Evolutionary conservation across 2,329 filamentous ascomycete genomes (phyloP).

Genomic region (Emydomyces testavorans): DNA sequence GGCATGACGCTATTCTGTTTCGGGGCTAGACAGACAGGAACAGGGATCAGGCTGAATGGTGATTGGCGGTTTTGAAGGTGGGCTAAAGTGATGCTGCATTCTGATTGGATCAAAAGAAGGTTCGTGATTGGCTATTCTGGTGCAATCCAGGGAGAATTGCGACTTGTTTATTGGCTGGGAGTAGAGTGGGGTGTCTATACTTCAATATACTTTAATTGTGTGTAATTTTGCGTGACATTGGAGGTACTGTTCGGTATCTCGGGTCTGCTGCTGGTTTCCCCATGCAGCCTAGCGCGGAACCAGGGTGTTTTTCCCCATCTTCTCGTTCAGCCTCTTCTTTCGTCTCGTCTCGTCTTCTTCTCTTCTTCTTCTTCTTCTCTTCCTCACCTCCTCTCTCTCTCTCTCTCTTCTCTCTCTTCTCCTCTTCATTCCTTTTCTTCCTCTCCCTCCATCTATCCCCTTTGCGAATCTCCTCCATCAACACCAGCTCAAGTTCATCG

Average conservation of each 20-base stretch:
- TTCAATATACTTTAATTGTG: background rate
- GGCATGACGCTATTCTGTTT: no score
- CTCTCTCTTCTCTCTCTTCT: constrained; percentile 11
- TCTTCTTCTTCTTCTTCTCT: constrained; percentile 15
- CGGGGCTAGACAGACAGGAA: background rate
- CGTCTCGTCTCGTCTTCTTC: constrained; percentile 14
- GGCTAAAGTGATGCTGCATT: background rate
- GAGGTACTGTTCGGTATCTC: background rate
- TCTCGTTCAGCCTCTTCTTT: constrained; percentile 15
- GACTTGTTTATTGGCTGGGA: background rate
- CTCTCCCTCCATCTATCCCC: background rate
- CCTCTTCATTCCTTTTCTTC: constrained; percentile 6
- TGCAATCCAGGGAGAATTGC: background rate
- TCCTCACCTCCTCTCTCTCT: constrained; percentile 16
- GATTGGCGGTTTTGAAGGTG: constrained; percentile 2
- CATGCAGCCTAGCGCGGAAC: constrained; percentile 5
- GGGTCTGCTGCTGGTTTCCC: background rate
- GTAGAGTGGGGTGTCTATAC: background rate
- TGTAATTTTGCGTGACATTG: background rate
- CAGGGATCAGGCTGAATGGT: background rate
- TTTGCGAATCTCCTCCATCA: background rate
- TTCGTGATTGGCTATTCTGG: constrained; percentile 3
- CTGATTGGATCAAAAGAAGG: background rate
- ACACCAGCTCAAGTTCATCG: background rate
- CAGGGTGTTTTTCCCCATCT: constrained; percentile 4